These are phyloP conservation scores for Apiosordaria backusii DNA, from an alignment of 495 filamentous ascomycete genomes.

Conservation along the genomic window DNA sequence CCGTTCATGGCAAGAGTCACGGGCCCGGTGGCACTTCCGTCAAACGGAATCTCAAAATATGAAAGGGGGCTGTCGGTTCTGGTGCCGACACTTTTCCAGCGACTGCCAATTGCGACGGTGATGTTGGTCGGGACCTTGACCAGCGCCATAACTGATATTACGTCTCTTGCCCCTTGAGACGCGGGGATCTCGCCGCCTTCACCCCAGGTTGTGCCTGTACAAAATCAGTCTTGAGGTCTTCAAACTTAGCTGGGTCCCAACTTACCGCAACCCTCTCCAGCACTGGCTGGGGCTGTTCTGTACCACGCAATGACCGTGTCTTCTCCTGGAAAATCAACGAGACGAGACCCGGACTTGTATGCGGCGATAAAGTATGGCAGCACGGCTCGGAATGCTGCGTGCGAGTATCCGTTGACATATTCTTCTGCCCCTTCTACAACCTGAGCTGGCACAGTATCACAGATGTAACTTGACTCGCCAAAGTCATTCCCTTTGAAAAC, in stretches of 20 bases:
- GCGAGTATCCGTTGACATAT: constrained; percentile 45
- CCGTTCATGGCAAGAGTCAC: constrained; percentile 52
- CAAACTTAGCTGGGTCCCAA: constrained; percentile 12
- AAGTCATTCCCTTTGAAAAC: constrained; percentile 64
- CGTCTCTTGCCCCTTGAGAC: constrained; percentile 40
- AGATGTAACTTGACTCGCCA: constrained; percentile 73
- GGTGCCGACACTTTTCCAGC: constrained; percentile 38
- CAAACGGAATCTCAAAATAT: constrained; percentile 55
- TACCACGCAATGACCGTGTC: constrained; percentile 62
- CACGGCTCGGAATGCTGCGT: constrained; percentile 44
- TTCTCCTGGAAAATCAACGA: constrained; percentile 43
- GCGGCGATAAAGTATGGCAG: constrained; percentile 63
- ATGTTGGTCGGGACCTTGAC: constrained; percentile 37
- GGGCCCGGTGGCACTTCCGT: constrained; percentile 41
- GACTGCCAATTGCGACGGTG: constrained; percentile 49
- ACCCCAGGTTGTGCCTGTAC: constrained; percentile 42
- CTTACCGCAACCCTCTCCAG: constrained; percentile 39
- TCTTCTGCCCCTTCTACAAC: constrained; percentile 48
- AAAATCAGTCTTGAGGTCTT: background rate
- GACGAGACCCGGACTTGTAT: constrained; percentile 53
- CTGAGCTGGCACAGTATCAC: constrained; percentile 48
- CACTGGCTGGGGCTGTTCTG: constrained; percentile 43
- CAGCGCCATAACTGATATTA: constrained; percentile 45
- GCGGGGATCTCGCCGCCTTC: constrained; percentile 43
- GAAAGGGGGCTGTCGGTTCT: constrained; percentile 36